Conservation (phyloP, 1,284 basidiomycete genomes). For the Sporisorium exsertum region DNA sequence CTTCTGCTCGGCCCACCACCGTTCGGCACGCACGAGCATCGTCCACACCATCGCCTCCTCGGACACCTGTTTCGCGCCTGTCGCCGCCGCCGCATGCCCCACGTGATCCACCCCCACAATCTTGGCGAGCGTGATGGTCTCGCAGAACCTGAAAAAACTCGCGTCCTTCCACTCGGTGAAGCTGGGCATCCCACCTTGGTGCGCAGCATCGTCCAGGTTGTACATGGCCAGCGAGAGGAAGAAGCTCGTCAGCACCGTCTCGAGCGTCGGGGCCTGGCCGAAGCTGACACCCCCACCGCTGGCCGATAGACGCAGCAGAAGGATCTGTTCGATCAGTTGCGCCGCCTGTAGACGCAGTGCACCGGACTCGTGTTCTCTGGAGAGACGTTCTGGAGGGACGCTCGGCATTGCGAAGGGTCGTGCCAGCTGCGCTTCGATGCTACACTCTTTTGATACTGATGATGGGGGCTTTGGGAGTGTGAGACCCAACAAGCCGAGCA, state of each 20-base stretch:
- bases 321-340: conserved; percentile 20
- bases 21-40: conserved; percentile 50
- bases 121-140: conserved; percentile 54
- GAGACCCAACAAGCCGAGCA: conserved; percentile 42
- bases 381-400: conserved; percentile 5
- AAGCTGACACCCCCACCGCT: conserved; percentile 30
- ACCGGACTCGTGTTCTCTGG: neutral
- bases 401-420: conserved; percentile 27
- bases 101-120: conserved; percentile 43
- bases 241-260: conserved; percentile 41
- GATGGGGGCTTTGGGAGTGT: conserved; percentile 6
- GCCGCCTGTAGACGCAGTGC: neutral
- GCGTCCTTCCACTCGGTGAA: conserved; percentile 36
- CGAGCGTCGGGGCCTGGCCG: conserved; percentile 39
- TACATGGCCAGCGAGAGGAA: conserved; percentile 49
- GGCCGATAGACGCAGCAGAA: conserved; percentile 18
- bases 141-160: conserved; percentile 45
- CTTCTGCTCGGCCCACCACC: conserved; percentile 43
- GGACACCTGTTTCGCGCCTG: neutral
- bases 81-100: neutral
- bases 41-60: conserved; percentile 29
- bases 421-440: conserved; percentile 6
- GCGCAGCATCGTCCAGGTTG: conserved; percentile 25
- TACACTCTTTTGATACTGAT: neutral
- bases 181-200: conserved; percentile 9